Conservation (phyloP, 768 basidiomycete species). For the Mycena latifolia region DNA sequence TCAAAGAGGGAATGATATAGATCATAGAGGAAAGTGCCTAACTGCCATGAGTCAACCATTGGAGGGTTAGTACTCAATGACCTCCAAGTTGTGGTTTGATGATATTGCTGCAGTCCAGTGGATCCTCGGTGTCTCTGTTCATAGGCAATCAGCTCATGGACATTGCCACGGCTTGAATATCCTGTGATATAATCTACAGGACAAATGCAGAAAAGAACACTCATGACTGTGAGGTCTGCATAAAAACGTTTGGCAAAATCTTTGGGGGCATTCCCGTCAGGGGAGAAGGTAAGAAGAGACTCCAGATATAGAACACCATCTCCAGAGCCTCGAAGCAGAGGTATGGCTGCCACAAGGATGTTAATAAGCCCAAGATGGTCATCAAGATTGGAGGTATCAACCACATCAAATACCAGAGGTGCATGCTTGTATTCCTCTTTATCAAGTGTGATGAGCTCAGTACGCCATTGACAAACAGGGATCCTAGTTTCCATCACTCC, state of each 20-base stretch:
- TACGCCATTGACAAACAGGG: constrained; percentile 50
- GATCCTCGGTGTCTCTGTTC: background rate
- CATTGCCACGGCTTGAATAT: constrained; percentile 54
- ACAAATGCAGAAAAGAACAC: constrained; percentile 54
- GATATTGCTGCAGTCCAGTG: constrained; percentile 14
- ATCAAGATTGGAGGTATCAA: constrained; percentile 63
- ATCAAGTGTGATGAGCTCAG: constrained; percentile 30
- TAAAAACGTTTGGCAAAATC: constrained; percentile 48
- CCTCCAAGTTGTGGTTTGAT: constrained; percentile 30
- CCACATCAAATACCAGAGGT: constrained; percentile 55
- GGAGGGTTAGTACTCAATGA: constrained; percentile 7
- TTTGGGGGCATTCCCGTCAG: constrained; percentile 41
- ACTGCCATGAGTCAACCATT: constrained; percentile 40
- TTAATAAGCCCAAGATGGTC: constrained; percentile 65
- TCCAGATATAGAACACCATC: constrained; percentile 54
- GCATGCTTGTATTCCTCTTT: constrained; percentile 29
- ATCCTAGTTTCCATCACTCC: constrained; percentile 42
- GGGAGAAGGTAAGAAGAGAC: constrained; percentile 46
- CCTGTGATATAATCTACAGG: constrained; percentile 55
- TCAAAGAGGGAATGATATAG: constrained; percentile 53
- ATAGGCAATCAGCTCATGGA: constrained; percentile 50
- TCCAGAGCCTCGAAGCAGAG: constrained; percentile 44
- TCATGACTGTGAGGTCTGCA: constrained; percentile 55
- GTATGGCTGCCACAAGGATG: constrained; percentile 50
- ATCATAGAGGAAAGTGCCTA: constrained; percentile 52